phyloP scores from a whole-genome alignment of 768 basidiomycete genomes.

The Postia placenta region DNA sequence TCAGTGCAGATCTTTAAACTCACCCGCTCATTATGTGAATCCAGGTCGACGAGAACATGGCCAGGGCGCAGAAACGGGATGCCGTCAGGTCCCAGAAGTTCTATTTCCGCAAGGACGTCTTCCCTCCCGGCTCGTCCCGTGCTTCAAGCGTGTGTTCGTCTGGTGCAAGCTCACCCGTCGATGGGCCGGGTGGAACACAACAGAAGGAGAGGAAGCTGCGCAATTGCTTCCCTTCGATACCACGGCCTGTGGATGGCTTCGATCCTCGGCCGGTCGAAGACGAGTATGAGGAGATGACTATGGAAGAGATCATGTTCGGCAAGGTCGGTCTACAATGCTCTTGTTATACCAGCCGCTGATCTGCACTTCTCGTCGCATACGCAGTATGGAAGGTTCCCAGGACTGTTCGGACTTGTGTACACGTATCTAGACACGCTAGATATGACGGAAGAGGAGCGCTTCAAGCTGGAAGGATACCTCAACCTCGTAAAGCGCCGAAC shows the following conservation, averaged over 20 bases:
- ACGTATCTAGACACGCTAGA: slow-evolving; percentile 87
- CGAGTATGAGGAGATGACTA: slow-evolving; percentile 89
- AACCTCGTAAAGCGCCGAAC: slow-evolving; percentile 74
- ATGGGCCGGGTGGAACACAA: slow-evolving; percentile 20
- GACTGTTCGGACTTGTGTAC: slow-evolving; percentile 73
- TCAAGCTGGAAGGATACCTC: slow-evolving; percentile 69
- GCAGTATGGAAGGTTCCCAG: slow-evolving; percentile 65
- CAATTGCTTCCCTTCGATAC: slow-evolving; percentile 65
- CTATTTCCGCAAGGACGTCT: slow-evolving; percentile 85
- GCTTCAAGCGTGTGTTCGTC: slow-evolving; percentile 24
- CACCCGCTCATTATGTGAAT: background rate
- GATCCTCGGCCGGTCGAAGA: slow-evolving; percentile 50
- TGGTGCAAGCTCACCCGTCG: slow-evolving; percentile 15
- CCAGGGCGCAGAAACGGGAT: slow-evolving; percentile 76
- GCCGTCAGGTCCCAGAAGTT: slow-evolving; percentile 73
- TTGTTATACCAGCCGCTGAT: too few relatives aligned
- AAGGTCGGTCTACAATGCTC: slow-evolving; percentile 58
- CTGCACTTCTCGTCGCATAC: background rate
- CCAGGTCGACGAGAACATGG: slow-evolving; percentile 98
- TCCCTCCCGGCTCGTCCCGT: slow-evolving; percentile 38
- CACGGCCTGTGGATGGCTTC: slow-evolving; percentile 43
- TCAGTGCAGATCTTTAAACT: background rate
- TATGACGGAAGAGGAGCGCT: slow-evolving; percentile 51
- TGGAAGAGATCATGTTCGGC: slow-evolving; percentile 93
- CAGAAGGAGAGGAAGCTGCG: slow-evolving; percentile 59